Evolutionary conservation across 2,329 filamentous ascomycete genomes (phyloP), one percentile per base, ranked within the genome.

Genomic region (Diaporthe ilicicola): DNA sequence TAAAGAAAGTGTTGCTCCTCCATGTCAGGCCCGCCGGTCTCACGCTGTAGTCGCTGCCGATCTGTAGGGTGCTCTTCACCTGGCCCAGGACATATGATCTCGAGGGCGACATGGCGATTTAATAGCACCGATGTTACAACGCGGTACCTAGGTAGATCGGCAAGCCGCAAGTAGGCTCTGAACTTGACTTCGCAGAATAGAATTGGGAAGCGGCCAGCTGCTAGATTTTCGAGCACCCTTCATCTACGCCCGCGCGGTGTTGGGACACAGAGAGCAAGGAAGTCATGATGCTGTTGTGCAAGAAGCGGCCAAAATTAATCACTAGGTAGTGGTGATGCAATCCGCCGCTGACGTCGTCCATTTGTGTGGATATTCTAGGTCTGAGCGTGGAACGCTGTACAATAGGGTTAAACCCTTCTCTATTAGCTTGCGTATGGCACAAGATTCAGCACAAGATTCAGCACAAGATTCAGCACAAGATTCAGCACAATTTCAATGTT

Each of bases 1-100:
- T 90, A 80, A 91, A 91, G 55, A 84, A 75, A 2, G 86, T 87
- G 66, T 85, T 88, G 13, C 88, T 89, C n/a, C 89, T 85, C 84
- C 86, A 88, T 29, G 69, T 72, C 9, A 80, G 74, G 2, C 70
- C 70, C 15, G 54, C 48, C 7, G 67, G 67, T 12, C 42, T 9
- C 15, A 67, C 44, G 24, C 53, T 64, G 32, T 70, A 70, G 70
- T 70, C 54, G 37, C 32, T 67, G 48, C 27, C 42, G 22, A 72
- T 59, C 46, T 70, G 70, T 2, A 72, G 48, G 4, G 67, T 70
- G 62, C 37, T 51, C 34, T 39, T 67, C 22, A 62, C 22, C 61
- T 70, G 59, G 22, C 37, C 46, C 3, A 70, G 29, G 24, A 50
- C 17, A 44, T 29, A 24, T 10, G 27, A 7, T 8, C 24, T 39